A percentile compares a stretch with the other conserved stretches of the same genome.
phyloP scores from a whole-genome alignment of 192 early-diverging fungal species.

The Linnemannia schmuckeri region DNA sequence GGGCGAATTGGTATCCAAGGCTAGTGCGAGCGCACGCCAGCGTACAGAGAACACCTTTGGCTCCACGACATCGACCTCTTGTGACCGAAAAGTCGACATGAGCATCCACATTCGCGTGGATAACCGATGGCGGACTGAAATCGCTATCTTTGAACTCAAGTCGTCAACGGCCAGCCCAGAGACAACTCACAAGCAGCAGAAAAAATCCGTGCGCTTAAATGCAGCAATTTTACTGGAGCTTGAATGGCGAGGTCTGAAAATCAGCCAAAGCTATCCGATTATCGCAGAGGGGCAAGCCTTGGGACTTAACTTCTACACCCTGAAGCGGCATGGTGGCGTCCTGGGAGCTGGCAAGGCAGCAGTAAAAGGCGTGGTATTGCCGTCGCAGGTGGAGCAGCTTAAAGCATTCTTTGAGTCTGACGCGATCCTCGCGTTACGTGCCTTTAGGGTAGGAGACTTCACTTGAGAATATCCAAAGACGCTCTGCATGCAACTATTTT shows the following conservation, averaged over 20 bases:
- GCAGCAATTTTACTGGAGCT: constrained; percentile 18
- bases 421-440: not conserved
- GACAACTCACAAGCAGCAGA: constrained; percentile 9
- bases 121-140: constrained; percentile 8
- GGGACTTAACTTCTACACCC: constrained; percentile 10
- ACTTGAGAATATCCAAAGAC: not conserved
- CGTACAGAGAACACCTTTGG: not conserved
- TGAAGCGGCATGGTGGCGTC: not conserved
- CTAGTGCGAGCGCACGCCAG: not conserved
- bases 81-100: not conserved
- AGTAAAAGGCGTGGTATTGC: not conserved
- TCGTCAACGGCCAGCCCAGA: not conserved
- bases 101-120: not conserved
- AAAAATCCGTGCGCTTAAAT: constrained; percentile 13
- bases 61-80: not conserved
- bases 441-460: constrained; percentile 11
- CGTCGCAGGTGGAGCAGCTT: not conserved
- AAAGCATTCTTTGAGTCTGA: constrained; percentile 7
- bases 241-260: not conserved
- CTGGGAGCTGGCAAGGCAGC: not conserved
- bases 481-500: too few species aligned
- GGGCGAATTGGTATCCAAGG: not conserved
- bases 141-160: constrained; percentile 16
- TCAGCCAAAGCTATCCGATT: not conserved
- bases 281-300: constrained; percentile 10